Evolutionary conservation across 768 basidiomycete genomes (phyloP).

Genomic region (Panaeolus cyanescens): DNA sequence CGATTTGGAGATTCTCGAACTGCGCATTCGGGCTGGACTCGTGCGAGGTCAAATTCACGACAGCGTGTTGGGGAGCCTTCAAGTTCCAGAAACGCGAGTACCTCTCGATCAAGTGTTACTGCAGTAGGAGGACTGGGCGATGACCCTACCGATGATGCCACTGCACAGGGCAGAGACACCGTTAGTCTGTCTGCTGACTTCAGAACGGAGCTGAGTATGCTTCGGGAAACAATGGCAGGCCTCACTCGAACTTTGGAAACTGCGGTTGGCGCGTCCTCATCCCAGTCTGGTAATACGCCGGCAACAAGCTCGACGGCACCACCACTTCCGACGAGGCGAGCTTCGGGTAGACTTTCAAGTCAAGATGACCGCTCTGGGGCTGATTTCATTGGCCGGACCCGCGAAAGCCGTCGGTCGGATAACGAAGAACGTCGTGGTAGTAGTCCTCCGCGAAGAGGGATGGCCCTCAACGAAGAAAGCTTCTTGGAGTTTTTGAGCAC

Average conservation of each 20-base stretch:
- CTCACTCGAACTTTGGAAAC: background rate
- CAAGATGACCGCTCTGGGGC: background rate
- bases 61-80: background rate
- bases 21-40: background rate
- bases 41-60: background rate
- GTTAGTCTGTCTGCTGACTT: background rate
- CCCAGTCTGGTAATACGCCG: background rate
- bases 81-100: background rate
- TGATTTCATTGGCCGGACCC: background rate
- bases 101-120: background rate
- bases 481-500: background rate
- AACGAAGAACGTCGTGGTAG: background rate
- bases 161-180: background rate
- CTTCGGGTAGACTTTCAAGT: background rate
- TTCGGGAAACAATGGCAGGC: background rate
- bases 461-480: background rate
- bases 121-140: background rate
- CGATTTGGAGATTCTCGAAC: background rate
- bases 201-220: background rate
- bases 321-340: background rate
- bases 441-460: background rate
- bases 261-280: background rate
- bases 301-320: background rate
- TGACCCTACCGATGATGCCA: background rate
- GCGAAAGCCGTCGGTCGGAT: background rate